Base-by-base conservation (phyloP, 2,329 filamentous ascomycete species). In the Neonectria magnoliae region DNA sequence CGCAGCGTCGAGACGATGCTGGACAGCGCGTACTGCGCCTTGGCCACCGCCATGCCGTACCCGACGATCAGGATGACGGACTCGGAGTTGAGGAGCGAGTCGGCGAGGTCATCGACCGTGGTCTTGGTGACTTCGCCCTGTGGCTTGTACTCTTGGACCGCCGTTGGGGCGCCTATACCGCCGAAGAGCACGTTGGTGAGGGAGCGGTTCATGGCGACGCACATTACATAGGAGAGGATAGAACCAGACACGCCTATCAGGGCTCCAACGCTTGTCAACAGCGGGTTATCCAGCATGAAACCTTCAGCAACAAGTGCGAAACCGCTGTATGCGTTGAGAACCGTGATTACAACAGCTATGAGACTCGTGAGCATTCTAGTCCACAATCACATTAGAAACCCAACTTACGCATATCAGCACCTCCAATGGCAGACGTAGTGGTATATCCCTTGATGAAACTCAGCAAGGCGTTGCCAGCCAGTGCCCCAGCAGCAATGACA, bases 31-130 rank as follows among this genome's bases (percentile, higher is more conserved):
- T 97, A 97, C 79, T 97, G 94, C 3, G 94, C 93, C 79, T 97
- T 97, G 9, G 94, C 93, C 1, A 97, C 93, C 0, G 94, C 94
- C 94, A 97, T 97, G 57, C 94, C 94, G 72, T 97, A 97, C 1
- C 94, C 94, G 5, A 97, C 93, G 1, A 95, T 90, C 58, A 97
- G 94, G 72, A 97, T 96, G 60, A 97, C 93, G 51, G 86, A 94
- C 74, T 97, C 93, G 0, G 93, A 90, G 66, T 91, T 91, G 16
- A 89, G 81, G 3, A 97, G 83, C 0, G 89, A 85, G 29, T 97
- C 93, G 1, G 92, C 91, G 0, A 92, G 91, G 51, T 97, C 93
- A 18, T 97, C 93, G 1, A 95, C 85, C 4, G 86, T 91, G 0
- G 91, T 94, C 75, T 93, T 90, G 0, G 90, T 93, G 14, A 97